Percentiles rank a stretch among this genome's conserved stretches.
These are phyloP conservation scores for Borovskyia barvae DNA, from an alignment of 208 protist genomes.

Conservation along the genomic window DNA sequence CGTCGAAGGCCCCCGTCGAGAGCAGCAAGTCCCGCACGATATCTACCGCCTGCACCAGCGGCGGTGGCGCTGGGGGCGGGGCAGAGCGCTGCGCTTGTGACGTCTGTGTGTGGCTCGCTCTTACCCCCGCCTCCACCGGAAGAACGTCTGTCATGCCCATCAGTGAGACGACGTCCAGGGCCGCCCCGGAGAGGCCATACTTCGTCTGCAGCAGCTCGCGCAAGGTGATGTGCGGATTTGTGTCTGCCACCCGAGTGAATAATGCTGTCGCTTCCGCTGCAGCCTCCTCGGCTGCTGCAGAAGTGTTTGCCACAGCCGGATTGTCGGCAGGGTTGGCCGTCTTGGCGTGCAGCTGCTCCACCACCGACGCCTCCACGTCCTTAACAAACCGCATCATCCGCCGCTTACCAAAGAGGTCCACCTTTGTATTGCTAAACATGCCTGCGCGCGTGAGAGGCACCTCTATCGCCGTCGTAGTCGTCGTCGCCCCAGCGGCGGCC, in stretches of 20 bases:
- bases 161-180: conserved; percentile 64
- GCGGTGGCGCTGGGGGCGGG: not conserved
- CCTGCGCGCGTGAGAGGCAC: conserved; percentile 80
- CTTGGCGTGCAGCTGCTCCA: conserved; percentile 76
- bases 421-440: conserved; percentile 62
- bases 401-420: conserved; percentile 88
- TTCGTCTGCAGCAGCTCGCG: conserved; percentile 39
- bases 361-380: conserved; percentile 64
- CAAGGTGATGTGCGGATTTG: conserved; percentile 34
- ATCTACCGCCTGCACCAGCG: conserved; percentile 38
- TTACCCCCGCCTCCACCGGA: no score
- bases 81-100: not conserved
- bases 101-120: no score
- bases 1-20: conserved; percentile 77
- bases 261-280: conserved; percentile 19
- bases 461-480: conserved; percentile 20
- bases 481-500: not conserved
- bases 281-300: conserved; percentile 16
- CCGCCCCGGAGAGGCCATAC: conserved; percentile 38
- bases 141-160: conserved; percentile 53
- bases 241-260: conserved; percentile 3
- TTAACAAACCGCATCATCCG: conserved; percentile 92
- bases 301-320: conserved; percentile 24
- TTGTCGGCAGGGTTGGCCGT: conserved; percentile 46
- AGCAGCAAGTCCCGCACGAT: conserved; percentile 61